A percentile compares a stretch with the other conserved stretches of the same genome.
Evolutionary conservation across 2,329 filamentous ascomycete genomes (phyloP).

Genomic region (Cladosporium sphaerospermum): DNA sequence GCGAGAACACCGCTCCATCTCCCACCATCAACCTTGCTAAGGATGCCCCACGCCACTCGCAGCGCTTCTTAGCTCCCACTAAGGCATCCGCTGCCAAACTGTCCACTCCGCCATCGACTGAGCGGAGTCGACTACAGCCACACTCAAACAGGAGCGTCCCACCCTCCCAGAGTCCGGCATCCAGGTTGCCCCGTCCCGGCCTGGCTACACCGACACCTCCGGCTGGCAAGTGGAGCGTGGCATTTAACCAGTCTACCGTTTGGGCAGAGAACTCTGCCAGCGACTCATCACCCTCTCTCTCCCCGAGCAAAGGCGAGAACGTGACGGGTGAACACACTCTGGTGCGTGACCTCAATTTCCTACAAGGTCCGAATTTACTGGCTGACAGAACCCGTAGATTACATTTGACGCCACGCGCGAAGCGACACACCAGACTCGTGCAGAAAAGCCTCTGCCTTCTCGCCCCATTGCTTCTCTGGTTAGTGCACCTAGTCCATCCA

Average conservation of each 20-base stretch:
- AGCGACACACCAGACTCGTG: background rate
- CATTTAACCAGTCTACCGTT: background rate
- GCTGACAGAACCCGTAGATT: background rate
- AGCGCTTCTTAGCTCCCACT: slow-evolving; percentile 22
- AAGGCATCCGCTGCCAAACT: slow-evolving; percentile 23
- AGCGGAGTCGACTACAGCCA: background rate
- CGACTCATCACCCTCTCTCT: background rate
- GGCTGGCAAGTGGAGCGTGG: slow-evolving; percentile 3
- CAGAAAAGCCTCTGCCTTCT: slow-evolving; percentile 36
- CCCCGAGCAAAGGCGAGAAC: no score
- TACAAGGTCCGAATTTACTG: background rate
- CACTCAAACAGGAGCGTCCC: slow-evolving; percentile 9
- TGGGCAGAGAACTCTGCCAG: background rate
- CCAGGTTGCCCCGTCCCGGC: slow-evolving; percentile 28
- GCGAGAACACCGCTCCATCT: slow-evolving; percentile 15
- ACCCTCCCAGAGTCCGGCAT: slow-evolving; percentile 15
- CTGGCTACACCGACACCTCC: slow-evolving; percentile 2
- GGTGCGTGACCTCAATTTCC: background rate
- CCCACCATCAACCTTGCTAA: background rate
- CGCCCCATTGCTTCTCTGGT: slow-evolving; percentile 31
- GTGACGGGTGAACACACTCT: background rate
- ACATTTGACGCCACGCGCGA: background rate
- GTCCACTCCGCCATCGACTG: slow-evolving; percentile 10
- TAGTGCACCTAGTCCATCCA: slow-evolving; percentile 29
- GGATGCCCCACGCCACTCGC: slow-evolving; percentile 5